Base-by-base conservation (phyloP, 768 basidiomycete genomes). In the Termitomyces sp. region DNA sequence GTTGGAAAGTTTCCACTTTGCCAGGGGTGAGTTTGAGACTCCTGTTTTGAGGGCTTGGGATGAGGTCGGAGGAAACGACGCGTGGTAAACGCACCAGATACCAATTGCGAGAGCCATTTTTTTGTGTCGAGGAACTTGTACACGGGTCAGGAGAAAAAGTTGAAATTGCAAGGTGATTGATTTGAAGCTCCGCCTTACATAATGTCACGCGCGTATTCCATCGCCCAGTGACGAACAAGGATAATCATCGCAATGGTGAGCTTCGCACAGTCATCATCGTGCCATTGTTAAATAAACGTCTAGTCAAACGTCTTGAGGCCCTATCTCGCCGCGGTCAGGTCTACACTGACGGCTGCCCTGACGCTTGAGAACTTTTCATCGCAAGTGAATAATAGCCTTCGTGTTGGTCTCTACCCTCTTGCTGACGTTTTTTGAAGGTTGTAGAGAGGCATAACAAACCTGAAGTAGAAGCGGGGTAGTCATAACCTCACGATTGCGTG, bases 331-430 rank as follows among this genome's bases (percentile, higher is more conserved):
- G 95, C 95, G 20, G 97, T 99, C 57, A 82, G 97, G 63, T 93
- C 93, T 6, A 97, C 97, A 24, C 80, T 99, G 52, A 98, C 96
- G n/a, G 96, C 97, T 33, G 95, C 97, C 3, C 79, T 99, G 65
- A 98, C 95, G 1, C 80, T 99, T 61, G 94, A 99, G 78, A 93
- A 95, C 82, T 99, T 99, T 79, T 85, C 94, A 51, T 98, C 96
- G 12, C 96, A 99, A 83, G 92, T 93, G 72, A 67, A 55, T 57
- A 27, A 27, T 4, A 55, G 33, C 64, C 45, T 33, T 11, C 18
- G 11, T 12, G 1, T 24, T 16, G 47, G 27, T 59, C 59, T 49
- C 54, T 55, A 41, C 58, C 50, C n/a, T 61, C 45, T 33, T 27
- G 54, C 67, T 61, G 64, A 66, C 53, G 34, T 58, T 4, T 37